Base-by-base conservation (phyloP, 305 asterid species). In the Fraxinus baroniana region DNA sequence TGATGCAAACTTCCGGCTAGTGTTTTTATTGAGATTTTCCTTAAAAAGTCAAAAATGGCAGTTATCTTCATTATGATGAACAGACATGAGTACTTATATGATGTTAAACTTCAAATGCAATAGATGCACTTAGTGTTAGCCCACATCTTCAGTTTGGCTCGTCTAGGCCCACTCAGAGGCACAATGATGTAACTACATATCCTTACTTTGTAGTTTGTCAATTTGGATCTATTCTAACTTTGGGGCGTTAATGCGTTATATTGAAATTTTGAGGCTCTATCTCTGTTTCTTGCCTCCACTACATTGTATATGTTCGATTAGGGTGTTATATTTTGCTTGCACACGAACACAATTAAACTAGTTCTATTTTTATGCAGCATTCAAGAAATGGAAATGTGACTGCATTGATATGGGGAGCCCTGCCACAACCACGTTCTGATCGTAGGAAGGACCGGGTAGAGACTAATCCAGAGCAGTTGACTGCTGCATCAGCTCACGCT, bases 361-460 rank as follows among this genome's bases (percentile, higher is more conserved):
- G 68, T 64, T 33, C 39, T 79, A 13, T 32, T 75, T 35, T 37
- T 70, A 81, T 81, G 83, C 95, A 97, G 98, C 92, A 77, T 72
- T 91, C 98, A 39, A 93, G 86, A 83, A 88, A 89, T 86, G 98
- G 98, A 71, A 81, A 85, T 78, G 92, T 86, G 76, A 92, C 92
- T 52, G 99, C 99, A 78, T 83, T 94, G 83, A 93, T 97, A 85
- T 97, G 99, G 99, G 97, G 93, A 84, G 99, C 98, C 49, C 91
- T 97, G 82, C 99, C 99, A n/a, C 99, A 97, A 81, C 99, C 98
- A 37, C 99, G 99, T 57, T 92, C 92, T 41, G 99, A 97, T 90
- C 90, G 99, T 76, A 91, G 85, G 86, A 97, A 95, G 89, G 99
- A 97, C 85, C 92, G 99, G 81, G 99, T 97, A 33, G 99, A 97